Evolutionary conservation across 768 basidiomycete genomes (phyloP).

Genomic region (Mycena epipterygia): DNA sequence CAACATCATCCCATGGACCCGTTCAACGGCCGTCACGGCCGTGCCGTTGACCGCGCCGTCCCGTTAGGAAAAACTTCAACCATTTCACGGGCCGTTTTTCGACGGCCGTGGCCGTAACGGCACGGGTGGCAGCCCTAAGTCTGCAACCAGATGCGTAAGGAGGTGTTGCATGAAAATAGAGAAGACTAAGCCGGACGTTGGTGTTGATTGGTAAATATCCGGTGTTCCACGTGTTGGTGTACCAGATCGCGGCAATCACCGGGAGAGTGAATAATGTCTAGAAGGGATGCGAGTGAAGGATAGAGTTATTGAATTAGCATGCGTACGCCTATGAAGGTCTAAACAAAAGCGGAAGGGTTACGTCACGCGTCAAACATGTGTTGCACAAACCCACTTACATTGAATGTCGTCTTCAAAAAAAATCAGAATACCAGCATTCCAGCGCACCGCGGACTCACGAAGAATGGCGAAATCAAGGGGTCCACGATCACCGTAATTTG

Average conservation of each 20-base stretch:
- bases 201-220: conserved; percentile 55
- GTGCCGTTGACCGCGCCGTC: too few species aligned
- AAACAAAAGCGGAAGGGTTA: not conserved
- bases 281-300: too few species aligned
- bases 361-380: not conserved
- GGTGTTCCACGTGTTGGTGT: conserved; percentile 52
- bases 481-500: conserved; percentile 36
- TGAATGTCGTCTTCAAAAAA: conserved; percentile 23
- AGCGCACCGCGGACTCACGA: conserved; percentile 38
- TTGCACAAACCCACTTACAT: not conserved
- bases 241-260: conserved; percentile 19
- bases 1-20: too few species aligned
- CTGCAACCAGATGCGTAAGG: not conserved
- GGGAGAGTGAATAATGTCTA: conserved; percentile 28
- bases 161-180: not conserved
- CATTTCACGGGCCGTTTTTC: too few species aligned
- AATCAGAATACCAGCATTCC: not conserved
- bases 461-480: conserved; percentile 50
- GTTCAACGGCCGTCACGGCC: too few species aligned
- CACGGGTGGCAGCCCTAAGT: too few species aligned
- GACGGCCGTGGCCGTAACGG: too few species aligned
- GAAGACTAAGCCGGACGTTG: conserved; percentile 37
- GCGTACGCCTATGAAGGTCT: conserved; percentile 29
- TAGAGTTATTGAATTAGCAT: not conserved
- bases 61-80: too few species aligned